Base-by-base conservation (phyloP, 2,329 filamentous ascomycete species). In the Sarocladium strictum region DNA sequence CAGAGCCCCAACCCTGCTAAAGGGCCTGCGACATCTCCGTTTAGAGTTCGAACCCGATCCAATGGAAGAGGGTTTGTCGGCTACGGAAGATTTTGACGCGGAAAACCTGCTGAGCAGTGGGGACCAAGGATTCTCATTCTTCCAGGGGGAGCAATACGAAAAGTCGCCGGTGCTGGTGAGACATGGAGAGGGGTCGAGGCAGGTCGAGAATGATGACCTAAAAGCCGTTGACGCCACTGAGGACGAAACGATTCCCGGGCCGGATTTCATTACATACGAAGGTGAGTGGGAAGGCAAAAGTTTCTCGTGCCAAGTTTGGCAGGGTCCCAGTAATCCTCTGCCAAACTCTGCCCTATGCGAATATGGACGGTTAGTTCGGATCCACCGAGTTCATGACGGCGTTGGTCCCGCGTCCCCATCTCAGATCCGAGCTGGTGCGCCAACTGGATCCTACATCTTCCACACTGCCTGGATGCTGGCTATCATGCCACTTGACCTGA, bases 41-140 rank as follows among this genome's bases (percentile, higher is more conserved):
- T 66, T 86, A 5, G 81, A 85, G 61, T 77, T 85, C 57, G 74
- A 76, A 24, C 64, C 70, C 0, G 75, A 76, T 49, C 67, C 69
- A 2, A 64, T 65, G 11, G 69, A 72, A 2, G 70, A 73, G 23
- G 61, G 66, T 17, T 64, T 66, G 15, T 65, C 65, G 4, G 60
- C 62, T 2, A 59, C 61, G 2, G 66, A 65, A 11, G 69, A 70
- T 17, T 55, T 75, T 2, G 73, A 78, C 51, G 71, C 74, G 1
- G 71, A 72, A 41, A 67, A 66, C 12, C 64, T 80, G 14, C 67
- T 80, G 47, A 66, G 69, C 23, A 66, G 67, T 12, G 69, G 68
- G 1, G 67, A 72, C 7, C 58, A 51, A 24, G 58, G 61, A 3
- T 80, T 79, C 59, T 76, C 71, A 56, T 78, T 79, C 63, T 79